These are phyloP conservation scores for Cytauxzoon felis DNA, from an alignment of 169 alveolate species.

Conservation along the genomic window DNA sequence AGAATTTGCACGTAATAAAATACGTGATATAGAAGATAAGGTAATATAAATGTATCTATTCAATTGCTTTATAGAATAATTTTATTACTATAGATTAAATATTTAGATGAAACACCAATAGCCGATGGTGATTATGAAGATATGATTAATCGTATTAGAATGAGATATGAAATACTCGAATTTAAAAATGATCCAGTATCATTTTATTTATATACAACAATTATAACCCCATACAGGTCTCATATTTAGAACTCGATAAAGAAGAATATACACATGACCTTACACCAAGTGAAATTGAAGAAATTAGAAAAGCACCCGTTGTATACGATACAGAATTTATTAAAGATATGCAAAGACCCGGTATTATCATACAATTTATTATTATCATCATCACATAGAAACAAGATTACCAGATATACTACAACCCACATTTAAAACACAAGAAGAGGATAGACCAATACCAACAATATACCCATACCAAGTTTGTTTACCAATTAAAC, in stretches of 20 bases:
- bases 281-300: slow-evolving; percentile 27
- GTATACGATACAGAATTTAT: slow-evolving; percentile 39
- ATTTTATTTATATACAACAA: neutral
- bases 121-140: slow-evolving; percentile 16
- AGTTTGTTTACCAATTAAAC: too few species aligned
- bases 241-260: slow-evolving; percentile 40
- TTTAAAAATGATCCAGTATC: slow-evolving; percentile 44
- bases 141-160: slow-evolving; percentile 18
- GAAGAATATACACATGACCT: neutral
- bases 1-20: slow-evolving; percentile 21
- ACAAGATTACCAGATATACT: slow-evolving; percentile 44
- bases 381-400: neutral
- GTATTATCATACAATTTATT: neutral
- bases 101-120: neutral
- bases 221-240: slow-evolving; percentile 23
- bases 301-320: slow-evolving; percentile 50
- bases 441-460: slow-evolving; percentile 17
- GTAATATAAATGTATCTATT: neutral
- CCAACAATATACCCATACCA: neutral
- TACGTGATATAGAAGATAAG: slow-evolving; percentile 32
- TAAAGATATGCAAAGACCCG: slow-evolving; percentile 47
- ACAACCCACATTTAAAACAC: slow-evolving; percentile 51
- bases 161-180: slow-evolving; percentile 13
- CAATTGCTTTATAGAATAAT: neutral
- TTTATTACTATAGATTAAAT: neutral